These are phyloP conservation scores for Kluyveromyces nonfermentans DNA, from an alignment of 805 yeast genomes.

Conservation along the genomic window DNA sequence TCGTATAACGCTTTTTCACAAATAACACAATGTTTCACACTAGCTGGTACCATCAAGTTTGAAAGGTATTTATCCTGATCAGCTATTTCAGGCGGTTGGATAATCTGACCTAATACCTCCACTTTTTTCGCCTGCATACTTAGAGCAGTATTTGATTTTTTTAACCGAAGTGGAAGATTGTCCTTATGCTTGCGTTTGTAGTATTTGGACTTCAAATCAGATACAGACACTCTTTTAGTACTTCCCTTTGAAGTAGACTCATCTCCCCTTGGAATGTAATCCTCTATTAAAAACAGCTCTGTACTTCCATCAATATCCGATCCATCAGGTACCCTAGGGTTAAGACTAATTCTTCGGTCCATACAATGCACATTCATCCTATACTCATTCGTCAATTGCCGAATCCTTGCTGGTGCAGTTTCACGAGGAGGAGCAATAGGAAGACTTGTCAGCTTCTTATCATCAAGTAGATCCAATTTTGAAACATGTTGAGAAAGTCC, in stretches of 20 bases:
- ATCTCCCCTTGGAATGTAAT: constrained; percentile 17
- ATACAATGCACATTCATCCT: constrained; percentile 7
- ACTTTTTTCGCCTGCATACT: background rate
- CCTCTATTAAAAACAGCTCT: constrained; percentile 19
- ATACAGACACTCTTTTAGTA: constrained; percentile 20
- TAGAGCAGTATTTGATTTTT: constrained; percentile 1
- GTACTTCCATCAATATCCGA: background rate
- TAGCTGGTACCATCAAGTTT: constrained; percentile 10
- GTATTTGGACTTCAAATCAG: constrained; percentile 21
- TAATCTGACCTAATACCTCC: constrained; percentile 12
- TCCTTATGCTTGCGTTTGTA: constrained; percentile 11
- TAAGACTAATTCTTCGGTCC: constrained; percentile 8
- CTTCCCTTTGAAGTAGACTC: constrained; percentile 4
- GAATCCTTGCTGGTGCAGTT: background rate
- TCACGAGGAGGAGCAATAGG: constrained; percentile 24
- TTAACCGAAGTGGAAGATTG: constrained; percentile 18
- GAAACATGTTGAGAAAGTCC: constrained; percentile 18
- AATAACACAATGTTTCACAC: constrained; percentile 43
- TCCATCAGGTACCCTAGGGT: constrained; percentile 3
- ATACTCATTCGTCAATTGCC: constrained; percentile 5
- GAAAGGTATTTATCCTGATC: constrained; percentile 18
- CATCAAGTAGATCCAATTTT: constrained; percentile 25
- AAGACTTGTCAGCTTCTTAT: constrained; percentile 20
- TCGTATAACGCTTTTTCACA: constrained; percentile 67
- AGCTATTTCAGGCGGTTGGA: constrained; percentile 8